These are phyloP conservation scores for Hymenoscyphus linearis DNA, from an alignment of 2,329 filamentous ascomycete species.

Conservation along the genomic window DNA sequence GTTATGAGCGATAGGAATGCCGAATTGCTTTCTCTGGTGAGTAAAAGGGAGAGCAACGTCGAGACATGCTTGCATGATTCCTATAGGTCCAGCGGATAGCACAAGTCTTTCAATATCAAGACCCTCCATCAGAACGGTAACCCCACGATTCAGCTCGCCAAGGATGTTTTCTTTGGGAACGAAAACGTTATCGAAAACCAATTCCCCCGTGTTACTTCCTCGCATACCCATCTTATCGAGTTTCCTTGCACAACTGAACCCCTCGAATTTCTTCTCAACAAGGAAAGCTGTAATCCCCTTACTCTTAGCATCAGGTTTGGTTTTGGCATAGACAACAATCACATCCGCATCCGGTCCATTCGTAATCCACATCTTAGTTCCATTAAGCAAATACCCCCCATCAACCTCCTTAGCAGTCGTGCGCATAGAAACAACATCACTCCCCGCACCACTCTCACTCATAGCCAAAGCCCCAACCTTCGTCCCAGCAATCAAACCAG, in stretches of 20 bases:
- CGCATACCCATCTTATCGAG: conserved; percentile 98
- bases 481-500: conserved; percentile 73
- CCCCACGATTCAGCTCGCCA: conserved; percentile 73
- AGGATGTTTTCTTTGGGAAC: conserved; percentile 79
- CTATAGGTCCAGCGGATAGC: conserved; percentile 82
- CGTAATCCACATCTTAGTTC: conserved; percentile 91
- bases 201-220: conserved; percentile 91
- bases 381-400: conserved; percentile 80
- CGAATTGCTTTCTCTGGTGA: conserved; percentile 87
- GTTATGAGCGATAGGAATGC: conserved; percentile 78
- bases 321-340: conserved; percentile 97
- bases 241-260: conserved; percentile 84
- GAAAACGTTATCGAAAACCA: conserved; percentile 86
- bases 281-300: conserved; percentile 96
- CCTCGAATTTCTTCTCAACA: conserved; percentile 62
- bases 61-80: conserved; percentile 88
- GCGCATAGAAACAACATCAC: conserved; percentile 94
- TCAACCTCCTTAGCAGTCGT: conserved; percentile 74
- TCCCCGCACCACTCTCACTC: conserved; percentile 87
- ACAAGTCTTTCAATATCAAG: conserved; percentile 91
- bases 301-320: conserved; percentile 68
- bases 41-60: conserved; percentile 85
- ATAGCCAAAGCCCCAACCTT: conserved; percentile 87
- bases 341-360: conserved; percentile 93
- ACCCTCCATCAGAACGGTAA: conserved; percentile 91